Evolutionary conservation across 129 eudicot genomes (phyloP).

Genomic region (sunflower (Helianthus annuus)): HanXRQr2.0-SUNRISE NC_035439.2:134856825-134857324

Average conservation of each 20-base stretch:
- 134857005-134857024: conserved; percentile 95
- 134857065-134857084: conserved; percentile 7
- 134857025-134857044: conserved; percentile 96
- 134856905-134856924: conserved; percentile 79
- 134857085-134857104: neutral
- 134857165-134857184: conserved; percentile 93
- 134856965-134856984: conserved; percentile 81
- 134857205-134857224: conserved; percentile 91
- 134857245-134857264: conserved; percentile 88
- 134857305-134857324: conserved; percentile 48
- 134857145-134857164: conserved; percentile 95
- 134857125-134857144: conserved; percentile 97
- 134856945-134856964: conserved; percentile 95
- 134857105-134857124: conserved; percentile 96
- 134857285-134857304: conserved; percentile 85
- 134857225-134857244: conserved; percentile 91
- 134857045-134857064: conserved; percentile 32
- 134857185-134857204: conserved; percentile 96
- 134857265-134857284: conserved; percentile 74
- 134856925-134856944: conserved; percentile 96
- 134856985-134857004: conserved; percentile 98
- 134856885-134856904: conserved; percentile 62
- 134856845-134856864: neutral
- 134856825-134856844: neutral
- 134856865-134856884: conserved; percentile 14